Evolutionary conservation across 1,284 basidiomycete species (phyloP), one percentile per base, ranked within the genome.

Genomic region (Austroboletus novae-zelandiae): DNA sequence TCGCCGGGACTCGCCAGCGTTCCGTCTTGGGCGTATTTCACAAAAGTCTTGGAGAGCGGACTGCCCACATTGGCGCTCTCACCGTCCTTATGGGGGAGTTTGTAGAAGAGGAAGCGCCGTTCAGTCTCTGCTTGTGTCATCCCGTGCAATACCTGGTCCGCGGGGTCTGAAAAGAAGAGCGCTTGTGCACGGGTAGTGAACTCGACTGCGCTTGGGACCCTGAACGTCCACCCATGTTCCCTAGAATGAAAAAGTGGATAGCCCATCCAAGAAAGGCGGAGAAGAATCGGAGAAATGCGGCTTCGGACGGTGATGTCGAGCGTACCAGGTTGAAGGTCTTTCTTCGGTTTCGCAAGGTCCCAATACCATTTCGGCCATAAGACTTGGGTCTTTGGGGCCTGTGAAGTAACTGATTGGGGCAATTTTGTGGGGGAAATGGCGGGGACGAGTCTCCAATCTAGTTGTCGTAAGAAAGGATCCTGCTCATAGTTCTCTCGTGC

Each of bases 81-180:
- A 4, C 97, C 96, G 58, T 96, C 92, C 63, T 94, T 94, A 71
- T 99, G 97, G 1, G 96, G 97, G 1, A 99, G 77, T 69, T 97
- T 96, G 77, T 92, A 93, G 70, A 94, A 98, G 2, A 72, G 53
- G 59, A 75, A 85, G 2, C 75, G 77, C 6, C 70, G 62, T n/a
- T 45, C 34, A 5, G 31, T 62, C 11, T 73, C 71, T 40, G 73
- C 61, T 4, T 64, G 67, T 3, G 50, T 47, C 56, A 71, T 67
- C 40, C 80, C 76, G 43, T 75, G 69, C 17, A 92, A 71, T 2
- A 61, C 51, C 17, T 77, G 74, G 61, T 94, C 91, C 1, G 95
- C 88, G 89, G 77, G 72, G 43, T 89, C 78, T 37, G 76, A 74
- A 66, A 91, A 91, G 10, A 60, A 64, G n/a, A 89, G 67, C 1